These are phyloP conservation scores for Thymus mandschuricus DNA, from an alignment of 257 asterid species.

Conservation along the genomic window DNA sequence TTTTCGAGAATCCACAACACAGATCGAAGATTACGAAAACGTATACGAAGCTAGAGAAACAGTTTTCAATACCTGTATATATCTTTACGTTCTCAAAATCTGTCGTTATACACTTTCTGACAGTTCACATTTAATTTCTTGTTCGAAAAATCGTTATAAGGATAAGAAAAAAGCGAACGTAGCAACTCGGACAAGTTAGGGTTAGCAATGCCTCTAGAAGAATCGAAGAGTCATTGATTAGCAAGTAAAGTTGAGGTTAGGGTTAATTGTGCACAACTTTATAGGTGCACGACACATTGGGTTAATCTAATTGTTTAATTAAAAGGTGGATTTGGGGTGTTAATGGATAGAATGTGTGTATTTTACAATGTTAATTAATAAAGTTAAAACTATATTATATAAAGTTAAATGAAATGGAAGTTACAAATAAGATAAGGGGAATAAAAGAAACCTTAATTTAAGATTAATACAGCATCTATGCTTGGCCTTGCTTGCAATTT, in stretches of 20 bases:
- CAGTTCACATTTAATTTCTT: too few relatives aligned
- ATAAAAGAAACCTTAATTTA: background rate
- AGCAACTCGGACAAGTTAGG: constrained; percentile 31
- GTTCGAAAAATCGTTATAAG: background rate
- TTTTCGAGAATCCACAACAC: too few relatives aligned
- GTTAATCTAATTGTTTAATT: constrained; percentile 13
- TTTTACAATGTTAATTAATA: background rate
- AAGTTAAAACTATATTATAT: background rate
- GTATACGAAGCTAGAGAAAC: too few relatives aligned
- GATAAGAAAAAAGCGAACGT: background rate
- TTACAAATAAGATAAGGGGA: constrained; percentile 24
- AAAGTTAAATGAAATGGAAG: background rate
- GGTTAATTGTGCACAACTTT: constrained; percentile 29
- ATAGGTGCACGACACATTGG: constrained; percentile 7
- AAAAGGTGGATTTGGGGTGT: constrained; percentile 14
- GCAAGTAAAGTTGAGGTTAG: constrained; percentile 32
- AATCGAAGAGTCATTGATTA: constrained; percentile 45
- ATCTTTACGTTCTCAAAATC: too few relatives aligned
- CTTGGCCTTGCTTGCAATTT: constrained; percentile 25
- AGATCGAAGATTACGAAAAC: too few relatives aligned
- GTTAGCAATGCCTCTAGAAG: constrained; percentile 43
- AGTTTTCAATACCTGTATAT: too few relatives aligned
- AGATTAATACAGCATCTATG: constrained; percentile 5
- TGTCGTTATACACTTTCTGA: too few relatives aligned
- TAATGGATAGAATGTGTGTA: constrained; percentile 50